Percentiles rank a stretch among this genome's conserved stretches.
Conservation (phyloP, 371 early-diverging fungal genomes). For the Rhizopus stolonifer region DNA sequence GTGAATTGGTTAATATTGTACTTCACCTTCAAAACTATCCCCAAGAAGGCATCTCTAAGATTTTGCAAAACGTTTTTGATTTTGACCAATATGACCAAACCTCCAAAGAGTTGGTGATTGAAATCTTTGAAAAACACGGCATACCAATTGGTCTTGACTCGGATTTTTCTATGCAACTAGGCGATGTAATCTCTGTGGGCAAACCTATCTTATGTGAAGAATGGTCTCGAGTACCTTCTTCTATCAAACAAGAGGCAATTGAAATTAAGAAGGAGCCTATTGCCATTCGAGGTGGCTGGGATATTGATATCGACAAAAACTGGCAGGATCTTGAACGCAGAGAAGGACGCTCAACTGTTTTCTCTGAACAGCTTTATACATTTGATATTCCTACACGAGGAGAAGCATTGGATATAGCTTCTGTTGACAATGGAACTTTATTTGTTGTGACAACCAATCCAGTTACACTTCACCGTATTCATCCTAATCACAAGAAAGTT, state of each 20-base stretch:
- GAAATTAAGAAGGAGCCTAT: conserved; percentile 29
- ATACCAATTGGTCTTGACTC: conserved; percentile 77
- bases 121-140: conserved; percentile 77
- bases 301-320: conserved; percentile 52
- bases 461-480: conserved; percentile 66
- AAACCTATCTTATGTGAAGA: conserved; percentile 58
- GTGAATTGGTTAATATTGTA: conserved; percentile 82
- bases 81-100: conserved; percentile 77
- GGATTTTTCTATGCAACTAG: conserved; percentile 67
- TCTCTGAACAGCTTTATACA: conserved; percentile 70
- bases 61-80: conserved; percentile 82
- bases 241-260: conserved; percentile 6
- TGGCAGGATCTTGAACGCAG: conserved; percentile 66
- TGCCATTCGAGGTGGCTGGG: conserved; percentile 66
- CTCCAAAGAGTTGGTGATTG: conserved; percentile 66
- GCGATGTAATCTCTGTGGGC: conserved; percentile 52
- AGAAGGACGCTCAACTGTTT: conserved; percentile 64
- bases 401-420: conserved; percentile 67
- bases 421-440: conserved; percentile 54
- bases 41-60: conserved; percentile 70
- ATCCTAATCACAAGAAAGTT: conserved; percentile 53
- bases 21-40: conserved; percentile 76
- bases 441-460: conserved; percentile 71
- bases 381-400: conserved; percentile 75
- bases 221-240: conserved; percentile 53